phyloP scores from a whole-genome alignment of 2,329 filamentous ascomycete species.

The Penicillium sp. region DNA sequence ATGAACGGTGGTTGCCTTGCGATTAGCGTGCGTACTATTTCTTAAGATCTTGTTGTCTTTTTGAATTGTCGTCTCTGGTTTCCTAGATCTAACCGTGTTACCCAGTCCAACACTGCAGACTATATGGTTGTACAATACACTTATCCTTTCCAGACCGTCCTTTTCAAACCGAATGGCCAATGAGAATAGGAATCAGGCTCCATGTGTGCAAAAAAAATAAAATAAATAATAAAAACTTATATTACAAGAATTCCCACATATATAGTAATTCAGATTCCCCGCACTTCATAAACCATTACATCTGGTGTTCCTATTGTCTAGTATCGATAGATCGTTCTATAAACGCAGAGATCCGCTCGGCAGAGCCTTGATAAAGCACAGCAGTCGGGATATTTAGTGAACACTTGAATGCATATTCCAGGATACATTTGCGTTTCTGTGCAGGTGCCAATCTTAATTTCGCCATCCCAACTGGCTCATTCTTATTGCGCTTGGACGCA shows the following conservation, averaged over 20 bases:
- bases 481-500: background rate
- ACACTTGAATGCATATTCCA: background rate
- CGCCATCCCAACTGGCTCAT: background rate
- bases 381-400: too few relatives aligned
- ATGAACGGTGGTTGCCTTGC: slow-evolving; percentile 5
- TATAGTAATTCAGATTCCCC: background rate
- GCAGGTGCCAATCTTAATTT: background rate
- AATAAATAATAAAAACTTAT: background rate
- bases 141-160: background rate
- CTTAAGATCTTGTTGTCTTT: background rate
- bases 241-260: background rate
- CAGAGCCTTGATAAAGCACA: background rate
- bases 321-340: background rate
- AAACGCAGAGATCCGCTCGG: background rate
- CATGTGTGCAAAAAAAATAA: background rate
- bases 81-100: background rate
- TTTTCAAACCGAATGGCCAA: background rate
- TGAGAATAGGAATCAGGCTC: background rate
- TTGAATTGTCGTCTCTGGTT: background rate
- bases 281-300: background rate
- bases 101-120: background rate
- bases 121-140: background rate
- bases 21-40: slow-evolving; percentile 1
- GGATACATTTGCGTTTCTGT: background rate
- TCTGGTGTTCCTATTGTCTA: background rate